phyloP scores from a whole-genome alignment of 768 basidiomycete genomes.

The Baorangia bicolor region DNA sequence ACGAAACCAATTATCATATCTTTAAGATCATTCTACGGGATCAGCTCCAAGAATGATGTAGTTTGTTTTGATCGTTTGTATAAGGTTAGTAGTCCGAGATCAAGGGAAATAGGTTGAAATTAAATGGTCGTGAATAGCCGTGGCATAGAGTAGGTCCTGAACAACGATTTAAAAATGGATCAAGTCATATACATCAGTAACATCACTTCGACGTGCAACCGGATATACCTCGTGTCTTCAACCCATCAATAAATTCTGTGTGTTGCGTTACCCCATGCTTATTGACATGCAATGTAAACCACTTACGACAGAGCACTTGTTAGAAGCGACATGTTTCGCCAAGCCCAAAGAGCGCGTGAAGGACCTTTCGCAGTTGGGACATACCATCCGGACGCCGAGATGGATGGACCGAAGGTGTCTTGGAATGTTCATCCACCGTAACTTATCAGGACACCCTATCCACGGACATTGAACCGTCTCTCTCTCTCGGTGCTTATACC shows the following conservation, averaged over 20 bases:
- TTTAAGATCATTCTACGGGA: background rate
- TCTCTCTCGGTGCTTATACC: slow-evolving; percentile 1
- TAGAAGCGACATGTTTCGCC: slow-evolving; percentile 10
- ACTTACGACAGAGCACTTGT: slow-evolving; percentile 3
- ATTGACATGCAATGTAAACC: background rate
- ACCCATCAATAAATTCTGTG: background rate
- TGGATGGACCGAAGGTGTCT: slow-evolving; percentile 12
- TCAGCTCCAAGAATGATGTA: background rate
- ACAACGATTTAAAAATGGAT: background rate
- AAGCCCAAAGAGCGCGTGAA: slow-evolving; percentile 12
- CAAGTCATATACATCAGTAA: background rate
- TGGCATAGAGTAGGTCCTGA: background rate
- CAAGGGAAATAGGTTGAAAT: background rate
- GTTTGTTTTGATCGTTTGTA: no score
- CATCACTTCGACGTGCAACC: background rate
- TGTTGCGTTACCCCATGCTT: background rate
- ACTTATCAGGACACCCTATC: slow-evolving; percentile 1
- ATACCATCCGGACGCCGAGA: slow-evolving; percentile 6
- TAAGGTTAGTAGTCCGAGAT: background rate
- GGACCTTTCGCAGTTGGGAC: slow-evolving; percentile 8
- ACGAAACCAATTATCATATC: background rate
- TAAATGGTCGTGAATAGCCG: background rate
- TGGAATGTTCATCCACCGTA: slow-evolving; percentile 10
- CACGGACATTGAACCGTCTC: slow-evolving; percentile 3
- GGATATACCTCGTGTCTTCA: background rate